Evolutionary conservation across 805 yeast genomes (phyloP), one percentile per base, ranked within the genome.

Genomic region (Candida chauliodis): DNA sequence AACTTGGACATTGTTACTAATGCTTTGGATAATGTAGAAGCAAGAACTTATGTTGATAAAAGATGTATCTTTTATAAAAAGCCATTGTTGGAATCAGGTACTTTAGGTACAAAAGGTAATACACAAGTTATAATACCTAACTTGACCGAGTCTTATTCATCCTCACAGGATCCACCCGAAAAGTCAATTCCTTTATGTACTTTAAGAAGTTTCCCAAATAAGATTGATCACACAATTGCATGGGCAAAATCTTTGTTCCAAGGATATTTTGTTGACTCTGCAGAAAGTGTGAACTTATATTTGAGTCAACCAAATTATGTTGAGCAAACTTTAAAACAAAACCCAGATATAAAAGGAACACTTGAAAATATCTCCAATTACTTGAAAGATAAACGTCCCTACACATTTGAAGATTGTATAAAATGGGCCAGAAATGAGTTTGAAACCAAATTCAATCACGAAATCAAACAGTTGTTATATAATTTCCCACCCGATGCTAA

Each of bases 161-260:
- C 96, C 2, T 86, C 96, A 9, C 95, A 88, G 60, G 99, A 93
- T 65, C 99, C 99, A 30, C 99, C 99, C 26, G 99, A 93, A 70
- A 89, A 89, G 65, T 81, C 96, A 3, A 90, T 93, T 55, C 99
- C 99, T 22, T 74, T 93, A 55, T 93, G 99, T 75, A 93, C 99
- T 2, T 74, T 93, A 58, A 81, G 98, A 66, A 86, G 96, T 3
- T 93, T 93, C 82, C 99, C 99, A 41, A 86, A 89, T 64, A 91
- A 91, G 66, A 93, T 93, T 53, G 99, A 93, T 59, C 99, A 93
- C 58, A 93, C 99, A 1, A 93, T 93, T 66, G 98, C 99, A 5
- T 93, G 99, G 99, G 95, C 98, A 11, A 95, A 95, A 67, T 81
- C 89, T 14, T 72, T 88, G 56, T 93, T 93, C 75, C 93, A 85